These are phyloP conservation scores for Colletotrichum sidae DNA, from an alignment of 2,329 filamentous ascomycete species.

Conservation along the genomic window DNA sequence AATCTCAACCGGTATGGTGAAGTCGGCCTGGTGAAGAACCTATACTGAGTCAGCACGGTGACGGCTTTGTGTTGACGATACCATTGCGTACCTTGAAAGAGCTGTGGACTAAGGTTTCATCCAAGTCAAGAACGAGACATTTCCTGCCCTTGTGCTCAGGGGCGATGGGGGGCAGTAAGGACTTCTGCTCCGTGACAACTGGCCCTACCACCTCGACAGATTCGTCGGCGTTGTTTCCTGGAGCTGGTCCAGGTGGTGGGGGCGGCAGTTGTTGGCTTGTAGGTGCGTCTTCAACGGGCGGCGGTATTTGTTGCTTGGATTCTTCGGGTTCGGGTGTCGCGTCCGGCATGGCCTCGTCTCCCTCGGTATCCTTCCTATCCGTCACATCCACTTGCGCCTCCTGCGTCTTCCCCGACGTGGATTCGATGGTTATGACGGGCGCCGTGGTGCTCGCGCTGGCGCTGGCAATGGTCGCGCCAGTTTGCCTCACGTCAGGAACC, in stretches of 20 bases:
- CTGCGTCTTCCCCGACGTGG: constrained; percentile 39
- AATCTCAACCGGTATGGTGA: constrained; percentile 98
- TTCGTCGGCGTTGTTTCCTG: constrained; percentile 40
- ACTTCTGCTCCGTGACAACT: constrained; percentile 64
- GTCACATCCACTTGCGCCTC: constrained; percentile 36
- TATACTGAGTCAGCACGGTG: constrained; percentile 51
- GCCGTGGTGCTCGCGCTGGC: constrained; percentile 55
- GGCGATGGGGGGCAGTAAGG: constrained; percentile 83
- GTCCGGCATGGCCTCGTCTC: constrained; percentile 77
- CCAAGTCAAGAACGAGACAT: constrained; percentile 93
- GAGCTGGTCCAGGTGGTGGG: constrained; percentile 59
- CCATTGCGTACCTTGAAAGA: constrained; percentile 85
- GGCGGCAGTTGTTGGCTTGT: constrained; percentile 52
- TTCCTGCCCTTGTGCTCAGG: constrained; percentile 88
- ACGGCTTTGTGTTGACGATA: neutral
- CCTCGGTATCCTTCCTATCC: constrained; percentile 60
- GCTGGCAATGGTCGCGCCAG: constrained; percentile 38
- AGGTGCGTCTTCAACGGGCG: constrained; percentile 52
- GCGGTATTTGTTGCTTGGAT: constrained; percentile 50
- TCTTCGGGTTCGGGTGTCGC: constrained; percentile 65
- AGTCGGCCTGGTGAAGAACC: constrained; percentile 98
- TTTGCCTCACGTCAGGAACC: constrained; percentile 61
- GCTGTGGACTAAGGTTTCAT: constrained; percentile 97
- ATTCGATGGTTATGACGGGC: constrained; percentile 50
- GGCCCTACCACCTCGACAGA: constrained; percentile 2